Base-by-base conservation (phyloP, 225 moss, liverwort and hornwort genomes). In the Physcomitrium patens region DNA sequence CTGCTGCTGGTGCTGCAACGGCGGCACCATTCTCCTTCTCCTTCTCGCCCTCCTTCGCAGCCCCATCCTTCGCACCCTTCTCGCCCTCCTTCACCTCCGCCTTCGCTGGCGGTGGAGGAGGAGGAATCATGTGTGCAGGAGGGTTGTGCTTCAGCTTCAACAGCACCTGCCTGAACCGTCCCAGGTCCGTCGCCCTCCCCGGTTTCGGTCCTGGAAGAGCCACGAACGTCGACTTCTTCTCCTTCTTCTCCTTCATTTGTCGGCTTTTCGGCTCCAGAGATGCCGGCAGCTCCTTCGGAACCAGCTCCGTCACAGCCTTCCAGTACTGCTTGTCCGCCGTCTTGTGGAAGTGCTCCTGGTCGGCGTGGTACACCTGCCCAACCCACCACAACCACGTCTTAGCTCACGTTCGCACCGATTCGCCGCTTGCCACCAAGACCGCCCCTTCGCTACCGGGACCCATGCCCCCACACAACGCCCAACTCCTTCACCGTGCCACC, bases 281-380 rank as follows among this genome's bases (percentile, higher is more conserved):
- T 15, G 83, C 89, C 37, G 95, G 92, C 49, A 95, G 77, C 85
- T 95, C 95, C 74, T 92, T 92, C 0, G 95, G 95, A 67, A 95
- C 90, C 49, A 95, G 92, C 70, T 95, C 95, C 12, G 91, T 79
- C 31, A 95, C 95, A 28, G 95, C 91, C 83, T 95, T 95, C 95
- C 95, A 95, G 76, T 95, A 95, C 42, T 91, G 87, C 87, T 95
- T 91, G 68, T 87, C 82, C 55, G 95, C 91, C 58, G 86, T 89
- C 75, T 91, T 92, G 80, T 95, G 95, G 44, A 95, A 95, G 68
- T 88, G 89, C 65, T 92, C 95, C 66, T 92, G 91, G 76, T 95
- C 89, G 48, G 79, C 83, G 31, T 91, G 78, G 55, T 74, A 91
- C 28, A 86, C 85, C 95, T 95, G 91, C 68, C 48, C 60, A 58